Conservation (phyloP, 345 rosid species). For the Euclidium syriacum region DNA sequence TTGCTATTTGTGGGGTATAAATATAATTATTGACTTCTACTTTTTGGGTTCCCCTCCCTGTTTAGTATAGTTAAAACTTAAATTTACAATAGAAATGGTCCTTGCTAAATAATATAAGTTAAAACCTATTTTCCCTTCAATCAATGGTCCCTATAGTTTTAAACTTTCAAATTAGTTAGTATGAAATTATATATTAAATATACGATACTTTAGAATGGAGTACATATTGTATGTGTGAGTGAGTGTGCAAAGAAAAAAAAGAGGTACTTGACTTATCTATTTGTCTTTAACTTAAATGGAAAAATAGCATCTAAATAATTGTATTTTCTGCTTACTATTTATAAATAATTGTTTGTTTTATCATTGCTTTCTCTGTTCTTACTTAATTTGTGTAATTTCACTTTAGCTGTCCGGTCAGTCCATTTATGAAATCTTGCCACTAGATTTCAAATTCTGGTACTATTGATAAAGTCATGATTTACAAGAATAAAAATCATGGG, state of each 20-base stretch:
- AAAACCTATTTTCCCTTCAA: constrained; percentile 3
- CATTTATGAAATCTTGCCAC: constrained; percentile 32
- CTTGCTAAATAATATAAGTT: constrained; percentile 1
- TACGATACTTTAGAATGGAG: background rate
- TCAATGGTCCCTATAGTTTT: constrained; percentile 15
- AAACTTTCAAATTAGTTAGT: background rate
- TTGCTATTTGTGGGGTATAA: constrained; percentile 32
- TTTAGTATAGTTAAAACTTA: constrained; percentile 6
- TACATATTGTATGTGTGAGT: background rate
- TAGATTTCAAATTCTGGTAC: constrained; percentile 31
- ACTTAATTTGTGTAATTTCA: constrained; percentile 36
- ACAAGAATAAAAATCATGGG: constrained; percentile 27
- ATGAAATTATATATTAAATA: background rate
- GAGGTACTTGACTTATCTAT: constrained; percentile 33
- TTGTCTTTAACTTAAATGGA: constrained; percentile 31
- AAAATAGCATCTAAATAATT: constrained; percentile 28
- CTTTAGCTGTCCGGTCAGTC: constrained; percentile 33
- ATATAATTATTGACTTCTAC: constrained; percentile 31
- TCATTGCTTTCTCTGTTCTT: constrained; percentile 17
- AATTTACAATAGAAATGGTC: constrained; percentile 9
- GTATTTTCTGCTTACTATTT: constrained; percentile 21
- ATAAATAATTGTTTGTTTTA: constrained; percentile 9
- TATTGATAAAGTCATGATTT: constrained; percentile 30
- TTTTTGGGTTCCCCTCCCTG: constrained; percentile 15
- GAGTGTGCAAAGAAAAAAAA: background rate